A percentile compares a stretch with the other conserved stretches of the same genome.
Evolutionary conservation across 2,329 filamentous ascomycete genomes (phyloP).

Genomic region (Apiospora koreana): DNA sequence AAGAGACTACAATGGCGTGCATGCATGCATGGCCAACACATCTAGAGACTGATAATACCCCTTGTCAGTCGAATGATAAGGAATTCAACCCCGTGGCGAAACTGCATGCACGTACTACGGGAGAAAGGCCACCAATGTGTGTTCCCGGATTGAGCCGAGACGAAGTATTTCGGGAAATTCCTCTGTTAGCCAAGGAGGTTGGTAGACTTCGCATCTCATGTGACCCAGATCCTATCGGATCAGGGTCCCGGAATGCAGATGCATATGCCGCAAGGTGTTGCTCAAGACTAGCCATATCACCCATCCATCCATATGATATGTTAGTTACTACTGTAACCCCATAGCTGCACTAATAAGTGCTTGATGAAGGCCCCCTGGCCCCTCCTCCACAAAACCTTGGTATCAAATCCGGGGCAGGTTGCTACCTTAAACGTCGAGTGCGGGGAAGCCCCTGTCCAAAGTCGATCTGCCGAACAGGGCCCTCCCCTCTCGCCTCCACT

Average conservation of each 20-base stretch:
- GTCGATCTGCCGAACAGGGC: background rate
- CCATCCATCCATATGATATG: background rate
- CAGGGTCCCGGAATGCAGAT: background rate
- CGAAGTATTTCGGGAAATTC: background rate
- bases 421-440: background rate
- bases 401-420: background rate
- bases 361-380: too few relatives aligned
- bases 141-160: background rate
- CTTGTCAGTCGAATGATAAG: too few relatives aligned
- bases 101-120: too few relatives aligned
- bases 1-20: too few relatives aligned
- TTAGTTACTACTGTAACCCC: background rate
- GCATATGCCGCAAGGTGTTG: background rate
- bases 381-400: background rate
- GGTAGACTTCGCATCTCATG: background rate
- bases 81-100: too few relatives aligned
- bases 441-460: background rate
- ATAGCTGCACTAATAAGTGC: background rate
- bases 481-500: background rate
- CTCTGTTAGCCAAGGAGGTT: background rate
- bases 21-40: too few relatives aligned
- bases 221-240: background rate
- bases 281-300: too few relatives aligned
- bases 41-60: too few relatives aligned
- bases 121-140: background rate